Percentiles rank a stretch among this genome's conserved stretches.
Conservation (phyloP, 2,329 filamentous ascomycete genomes). For the Colletotrichum simmondsii region DNA sequence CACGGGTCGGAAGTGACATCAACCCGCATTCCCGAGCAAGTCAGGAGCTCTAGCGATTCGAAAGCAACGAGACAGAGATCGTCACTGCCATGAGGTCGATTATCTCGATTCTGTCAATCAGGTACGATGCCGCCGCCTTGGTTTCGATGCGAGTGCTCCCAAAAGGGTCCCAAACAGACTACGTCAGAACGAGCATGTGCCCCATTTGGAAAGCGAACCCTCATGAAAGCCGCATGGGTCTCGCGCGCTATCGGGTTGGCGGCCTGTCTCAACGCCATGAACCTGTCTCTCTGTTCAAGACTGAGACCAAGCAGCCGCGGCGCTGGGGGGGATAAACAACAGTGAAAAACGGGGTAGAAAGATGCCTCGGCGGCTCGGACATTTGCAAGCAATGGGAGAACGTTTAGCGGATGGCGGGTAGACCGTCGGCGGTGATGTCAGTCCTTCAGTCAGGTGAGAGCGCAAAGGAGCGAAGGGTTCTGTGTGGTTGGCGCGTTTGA, state of each 20-base stretch:
- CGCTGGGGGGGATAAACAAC: neutral
- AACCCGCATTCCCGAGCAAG: constrained; percentile 14
- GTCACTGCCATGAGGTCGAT: neutral
- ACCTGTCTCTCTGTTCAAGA: neutral
- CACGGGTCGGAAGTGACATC: constrained; percentile 28
- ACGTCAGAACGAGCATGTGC: constrained; percentile 31
- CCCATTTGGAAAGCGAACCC: neutral
- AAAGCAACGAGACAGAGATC: neutral
- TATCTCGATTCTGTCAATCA: constrained; percentile 21
- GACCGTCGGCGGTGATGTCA: constrained; percentile 28
- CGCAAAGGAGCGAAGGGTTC: neutral
- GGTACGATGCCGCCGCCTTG: constrained; percentile 17
- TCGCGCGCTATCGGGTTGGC: neutral
- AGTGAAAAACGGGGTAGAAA: neutral
- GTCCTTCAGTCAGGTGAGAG: constrained; percentile 28
- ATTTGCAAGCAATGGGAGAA: neutral
- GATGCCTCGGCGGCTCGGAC: constrained; percentile 7
- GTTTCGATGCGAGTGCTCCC: constrained; percentile 21
- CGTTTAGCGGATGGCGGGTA: constrained; percentile 3
- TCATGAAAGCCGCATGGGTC: constrained; percentile 2
- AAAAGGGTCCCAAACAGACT: neutral
- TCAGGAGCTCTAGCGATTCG: constrained; percentile 18
- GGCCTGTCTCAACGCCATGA: constrained; percentile 30
- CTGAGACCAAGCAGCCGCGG: neutral
- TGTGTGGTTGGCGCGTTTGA: constrained; percentile 16